These are phyloP conservation scores for Periconia sp. DNA, from an alignment of 2,329 filamentous ascomycete genomes.

Conservation along the genomic window DNA sequence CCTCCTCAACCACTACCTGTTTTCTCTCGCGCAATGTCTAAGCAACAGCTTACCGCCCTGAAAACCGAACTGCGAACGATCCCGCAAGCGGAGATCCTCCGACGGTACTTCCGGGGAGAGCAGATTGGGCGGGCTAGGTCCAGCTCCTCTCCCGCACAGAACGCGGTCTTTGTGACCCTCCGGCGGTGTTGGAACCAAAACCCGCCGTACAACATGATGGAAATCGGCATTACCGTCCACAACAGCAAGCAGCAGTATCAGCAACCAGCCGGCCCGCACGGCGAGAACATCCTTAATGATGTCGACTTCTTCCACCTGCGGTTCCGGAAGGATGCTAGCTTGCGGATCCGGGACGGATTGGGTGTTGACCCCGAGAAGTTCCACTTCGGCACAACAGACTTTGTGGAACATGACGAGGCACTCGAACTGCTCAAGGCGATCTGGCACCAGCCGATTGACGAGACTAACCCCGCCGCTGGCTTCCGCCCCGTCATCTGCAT, in stretches of 20 bases:
- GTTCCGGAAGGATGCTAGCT: constrained; percentile 4
- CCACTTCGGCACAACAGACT: constrained; percentile 19
- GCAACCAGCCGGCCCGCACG: constrained; percentile 7
- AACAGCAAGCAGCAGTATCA: background rate
- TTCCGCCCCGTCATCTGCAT: constrained; percentile 17
- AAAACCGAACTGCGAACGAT: too few species aligned
- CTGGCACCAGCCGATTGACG: constrained; percentile 17
- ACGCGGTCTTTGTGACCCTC: constrained; percentile 16
- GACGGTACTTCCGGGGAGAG: too few species aligned
- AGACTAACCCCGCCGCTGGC: constrained; percentile 5
- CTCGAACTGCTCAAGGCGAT: constrained; percentile 9
- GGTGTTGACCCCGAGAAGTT: constrained; percentile 7
- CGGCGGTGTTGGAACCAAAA: constrained; percentile 11
- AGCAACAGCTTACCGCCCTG: too few species aligned
- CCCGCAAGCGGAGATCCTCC: too few species aligned
- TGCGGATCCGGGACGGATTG: constrained; percentile 9
- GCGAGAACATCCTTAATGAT: constrained; percentile 12
- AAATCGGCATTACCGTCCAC: constrained; percentile 19
- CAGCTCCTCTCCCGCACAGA: background rate
- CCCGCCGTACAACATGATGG: constrained; percentile 13
- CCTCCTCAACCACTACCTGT: too few species aligned
- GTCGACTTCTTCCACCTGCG: constrained; percentile 18
- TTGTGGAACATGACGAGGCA: constrained; percentile 7
- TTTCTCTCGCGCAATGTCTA: too few species aligned
- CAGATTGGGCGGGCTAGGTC: too few species aligned